Conservation (phyloP, 306 rosid species). For the Dryas octopetala region DNA sequence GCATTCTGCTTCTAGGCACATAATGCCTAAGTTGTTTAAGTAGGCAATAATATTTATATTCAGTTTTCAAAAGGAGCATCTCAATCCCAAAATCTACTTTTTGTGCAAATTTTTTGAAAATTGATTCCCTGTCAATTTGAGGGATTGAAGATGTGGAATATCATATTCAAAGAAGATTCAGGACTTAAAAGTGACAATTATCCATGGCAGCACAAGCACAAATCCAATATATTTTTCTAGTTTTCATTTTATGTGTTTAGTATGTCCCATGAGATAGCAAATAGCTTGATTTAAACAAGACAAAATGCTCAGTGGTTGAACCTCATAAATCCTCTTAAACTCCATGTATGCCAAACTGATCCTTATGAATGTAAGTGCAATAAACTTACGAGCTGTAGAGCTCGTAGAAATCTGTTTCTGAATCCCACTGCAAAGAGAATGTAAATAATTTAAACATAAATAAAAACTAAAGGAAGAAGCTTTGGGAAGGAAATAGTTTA, state of each 20-base stretch:
- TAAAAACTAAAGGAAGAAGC: not conserved
- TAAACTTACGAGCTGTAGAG: conserved; percentile 63
- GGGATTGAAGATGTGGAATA: not conserved
- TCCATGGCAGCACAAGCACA: not conserved
- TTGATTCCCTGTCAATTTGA: not conserved
- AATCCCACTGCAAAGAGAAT: conserved; percentile 62
- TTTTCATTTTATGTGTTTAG: not conserved
- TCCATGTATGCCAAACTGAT: conserved; percentile 87
- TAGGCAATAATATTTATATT: not conserved
- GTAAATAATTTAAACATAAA: not conserved
- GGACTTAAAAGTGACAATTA: not conserved
- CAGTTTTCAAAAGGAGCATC: not conserved
- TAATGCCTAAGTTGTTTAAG: not conserved
- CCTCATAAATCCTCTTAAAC: conserved; percentile 86
- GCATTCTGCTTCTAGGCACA: not conserved
- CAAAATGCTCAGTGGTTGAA: conserved; percentile 34
- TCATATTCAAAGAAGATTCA: not conserved
- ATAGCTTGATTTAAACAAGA: conserved; percentile 5
- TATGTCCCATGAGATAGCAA: not conserved
- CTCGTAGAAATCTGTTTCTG: conserved; percentile 80
- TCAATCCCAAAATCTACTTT: no score
- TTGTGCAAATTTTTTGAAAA: no score
- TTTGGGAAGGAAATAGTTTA: not conserved
- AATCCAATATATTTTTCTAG: not conserved
- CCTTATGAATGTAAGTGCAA: conserved; percentile 68